phyloP scores from a whole-genome alignment of 2,329 filamentous ascomycete genomes.

The Xylaria sp. region DNA sequence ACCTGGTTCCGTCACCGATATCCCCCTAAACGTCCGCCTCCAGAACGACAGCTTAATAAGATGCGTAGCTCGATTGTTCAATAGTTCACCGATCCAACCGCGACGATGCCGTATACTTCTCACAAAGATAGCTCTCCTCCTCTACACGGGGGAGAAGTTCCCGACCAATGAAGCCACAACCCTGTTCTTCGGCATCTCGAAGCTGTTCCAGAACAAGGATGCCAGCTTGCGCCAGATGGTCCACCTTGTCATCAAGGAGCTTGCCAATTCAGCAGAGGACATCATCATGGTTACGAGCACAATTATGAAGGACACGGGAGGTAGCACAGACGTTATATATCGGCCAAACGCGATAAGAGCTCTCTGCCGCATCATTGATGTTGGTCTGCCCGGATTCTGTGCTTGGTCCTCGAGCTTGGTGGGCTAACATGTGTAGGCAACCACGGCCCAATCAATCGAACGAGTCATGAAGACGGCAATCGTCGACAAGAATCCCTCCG shows the following conservation, averaged over 20 bases:
- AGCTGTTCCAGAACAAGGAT: constrained; percentile 99
- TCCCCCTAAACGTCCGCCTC: not conserved
- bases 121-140: constrained; percentile 93
- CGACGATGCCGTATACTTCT: constrained; percentile 96
- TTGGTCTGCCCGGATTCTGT: constrained; percentile 51
- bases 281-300: constrained; percentile 99
- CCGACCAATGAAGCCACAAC: constrained; percentile 96
- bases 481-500: constrained; percentile 97
- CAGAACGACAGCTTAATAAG: constrained; percentile 9
- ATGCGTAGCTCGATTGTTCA: constrained; percentile 85
- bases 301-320: constrained; percentile 99
- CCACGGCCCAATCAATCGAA: constrained; percentile 96
- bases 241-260: constrained; percentile 96
- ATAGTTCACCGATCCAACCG: constrained; percentile 94
- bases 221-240: constrained; percentile 98
- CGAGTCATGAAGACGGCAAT: constrained; percentile 99
- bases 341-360: constrained; percentile 95
- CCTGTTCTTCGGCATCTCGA: constrained; percentile 98
- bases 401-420: not conserved
- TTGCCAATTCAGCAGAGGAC: constrained; percentile 93
- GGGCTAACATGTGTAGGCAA: constrained; percentile 63
- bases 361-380: constrained; percentile 95
- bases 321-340: constrained; percentile 91
- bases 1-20: constrained; percentile 27
- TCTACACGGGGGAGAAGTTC: constrained; percentile 97